Evolutionary conservation across 768 basidiomycete species (phyloP), one percentile per base, ranked within the genome.

Genomic region (Leucocoprinus leucothites): DNA sequence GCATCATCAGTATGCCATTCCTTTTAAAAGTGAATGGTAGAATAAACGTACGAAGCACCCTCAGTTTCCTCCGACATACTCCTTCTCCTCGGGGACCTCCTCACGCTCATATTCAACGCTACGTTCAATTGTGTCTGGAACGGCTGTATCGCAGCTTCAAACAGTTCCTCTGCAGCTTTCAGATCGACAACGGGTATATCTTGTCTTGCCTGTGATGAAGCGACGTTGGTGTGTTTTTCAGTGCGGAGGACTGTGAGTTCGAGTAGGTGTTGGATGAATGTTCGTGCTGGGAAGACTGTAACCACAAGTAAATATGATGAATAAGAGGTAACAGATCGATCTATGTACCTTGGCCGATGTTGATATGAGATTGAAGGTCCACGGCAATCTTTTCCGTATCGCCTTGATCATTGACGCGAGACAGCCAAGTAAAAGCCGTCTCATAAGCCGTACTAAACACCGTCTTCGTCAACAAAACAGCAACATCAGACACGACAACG

Each of bases 231-330:
- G 51, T 54, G 60, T 58, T 48, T 60, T 42, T 69, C 63, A 31
- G 66, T 55, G 18, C 73, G 66, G 18, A 67, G 66, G 58, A 71
- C 69, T 9, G 67, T 70, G 24, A 83, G 67, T 26, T 71, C 69
- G 56, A 75, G 74, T 3, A 83, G 63, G 40, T 81, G 78, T 24
- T 79, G 75, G 18, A 82, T 60, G 59, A 84, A 82, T 16, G 73
- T 71, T 34, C 69, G 65, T 6, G 75, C 62, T n/a, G 79, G 79
- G 57, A 80, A 82, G 18, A 74, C 77, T 79, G 49, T 1, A 8
- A 48, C n/a, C n/a, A n/a, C n/a, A n/a, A n/a, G n/a, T n/a, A n/a
- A n/a, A n/a, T n/a, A n/a, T n/a, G n/a, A n/a, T n/a, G n/a, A n/a
- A n/a, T n/a, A n/a, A n/a, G n/a, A n/a, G n/a, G n/a, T n/a, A n/a